Base-by-base conservation (phyloP, 192 early-diverging fungal species). In the Umbelopsis vinacea region DNA sequence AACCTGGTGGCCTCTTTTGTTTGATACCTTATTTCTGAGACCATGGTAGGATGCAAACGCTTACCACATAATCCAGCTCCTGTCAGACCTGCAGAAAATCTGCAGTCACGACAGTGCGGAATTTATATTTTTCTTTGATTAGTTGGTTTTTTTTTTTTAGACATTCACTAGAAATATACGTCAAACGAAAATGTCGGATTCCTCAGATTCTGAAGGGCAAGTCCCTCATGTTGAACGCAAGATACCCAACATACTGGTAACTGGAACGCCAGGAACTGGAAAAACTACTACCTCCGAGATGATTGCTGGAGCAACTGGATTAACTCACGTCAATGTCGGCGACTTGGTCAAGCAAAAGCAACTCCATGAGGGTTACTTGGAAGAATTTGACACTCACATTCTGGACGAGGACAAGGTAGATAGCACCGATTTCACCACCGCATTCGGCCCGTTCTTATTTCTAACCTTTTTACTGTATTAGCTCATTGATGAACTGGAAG, bases 401-500 rank as follows among this genome's bases (percentile, higher is more conserved):
- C 77, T 98, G 37, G 92, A 99, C 74, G 97, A 99, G 70, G 97
- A 99, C 80, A 93, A 92, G 85, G 89, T 92, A 79, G 1, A 3
- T 48, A 55, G 33, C 40, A 29, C 24, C n/a, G 19, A 52, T 9
- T 24, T 14, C 17, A 3, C 29, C 29, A 29, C 29, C 3, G 29
- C 29, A 29, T 3, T 29, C 29, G 3, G 29, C 3, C 29, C 29
- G 29, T 29, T 29, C 3, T 29, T 29, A 2, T 29, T 29, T 57
- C 22, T 60, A 54, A 22, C 15, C 24, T 29, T 46, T 14, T 23
- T 37, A 26, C 14, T 46, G 37, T 22, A 7, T 11, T 66, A 91
- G 89, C 87, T 98, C 4, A 82, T 95, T 6, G 97, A 98, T 75
- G 95, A 97, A 84, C 84, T 98, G 80, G 97, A 98, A 81, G 84